These are phyloP conservation scores for Hypomyces rosellus DNA, from an alignment of 2,329 filamentous ascomycete genomes.

Conservation along the genomic window DNA sequence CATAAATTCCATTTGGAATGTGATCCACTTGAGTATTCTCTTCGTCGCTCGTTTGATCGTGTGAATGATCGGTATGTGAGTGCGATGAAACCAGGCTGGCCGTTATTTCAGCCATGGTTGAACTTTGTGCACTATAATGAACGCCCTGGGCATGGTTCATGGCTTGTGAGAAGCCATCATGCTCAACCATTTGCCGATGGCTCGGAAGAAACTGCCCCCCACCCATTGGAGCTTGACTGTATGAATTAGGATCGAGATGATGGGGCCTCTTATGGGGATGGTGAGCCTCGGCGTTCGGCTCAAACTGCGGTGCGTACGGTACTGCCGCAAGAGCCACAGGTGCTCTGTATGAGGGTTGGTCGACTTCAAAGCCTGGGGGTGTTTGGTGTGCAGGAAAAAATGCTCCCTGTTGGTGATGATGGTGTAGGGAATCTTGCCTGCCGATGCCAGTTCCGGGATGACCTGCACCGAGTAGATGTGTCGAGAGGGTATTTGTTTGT, in stretches of 20 bases:
- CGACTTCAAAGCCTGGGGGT: neutral
- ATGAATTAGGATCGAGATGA: neutral
- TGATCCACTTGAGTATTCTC: too few species aligned
- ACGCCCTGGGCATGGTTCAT: neutral
- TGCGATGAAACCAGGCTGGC: neutral
- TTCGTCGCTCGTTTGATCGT: neutral
- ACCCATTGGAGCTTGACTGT: neutral
- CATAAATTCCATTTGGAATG: too few species aligned
- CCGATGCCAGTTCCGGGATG: neutral
- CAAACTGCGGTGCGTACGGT: neutral
- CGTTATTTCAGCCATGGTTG: neutral
- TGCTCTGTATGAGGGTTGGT: neutral
- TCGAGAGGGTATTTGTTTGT: neutral
- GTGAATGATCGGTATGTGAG: neutral
- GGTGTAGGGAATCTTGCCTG: too few species aligned
- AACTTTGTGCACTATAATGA: neutral
- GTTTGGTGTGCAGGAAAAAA: neutral
- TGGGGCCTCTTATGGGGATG: neutral
- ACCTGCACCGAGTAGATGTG: neutral
- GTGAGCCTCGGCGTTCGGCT: neutral
- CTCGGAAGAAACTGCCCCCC: neutral
- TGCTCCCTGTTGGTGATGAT: neutral
- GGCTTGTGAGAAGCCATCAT: neutral
- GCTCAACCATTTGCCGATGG: neutral
- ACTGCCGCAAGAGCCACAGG: neutral